Base-by-base conservation (phyloP, 2,329 filamentous ascomycete species). In the Allantophomopsis lycopodina region DNA sequence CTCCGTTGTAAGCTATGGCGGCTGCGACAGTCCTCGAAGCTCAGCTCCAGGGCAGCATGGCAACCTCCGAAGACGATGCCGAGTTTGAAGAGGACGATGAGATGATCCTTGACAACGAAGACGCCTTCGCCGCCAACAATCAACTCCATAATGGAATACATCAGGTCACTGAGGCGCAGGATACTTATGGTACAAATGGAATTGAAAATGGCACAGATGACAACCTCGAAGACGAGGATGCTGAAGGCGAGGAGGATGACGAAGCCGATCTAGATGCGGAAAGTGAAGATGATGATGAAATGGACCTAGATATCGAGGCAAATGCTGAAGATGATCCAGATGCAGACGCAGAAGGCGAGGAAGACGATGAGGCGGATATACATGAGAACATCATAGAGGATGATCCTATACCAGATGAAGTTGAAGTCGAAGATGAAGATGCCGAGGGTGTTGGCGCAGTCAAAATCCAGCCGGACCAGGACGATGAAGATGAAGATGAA, bases 271-370 rank as follows among this genome's bases (percentile, higher is more conserved):
- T 43, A 41, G 35, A 43, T 38, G 41, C 48, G 39, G 64, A 65
- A 3, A 53, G 52, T 7, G 58, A 59, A 11, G 56, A 59, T 40
- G 57, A 56, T 36, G 60, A 61, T 33, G 57, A 53, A 34, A 34
- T 34, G 32, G 23, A 28, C 3, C 23, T 28, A 32, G 46, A 54
- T 31, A 41, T 38, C 7, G 38, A 40, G 6, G 46, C 46, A 16
- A 28, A 39, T 13, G 45, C 60, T 13, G 45, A 50, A 21, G 53
- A 12, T 10, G 23, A 50, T 36, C 50, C 47, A 37, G 62, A 58
- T 34, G 66, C 63, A 2, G 63, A 65, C 20, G 62, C 65, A 7
- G 67, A 65, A 4, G 55, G 55, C 12, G 57, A 60, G n/a, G 58
- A 59, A 41, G 58, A 58, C 35, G 60, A 62, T 36, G 56, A 28